Conservation (phyloP, 108 stramenopile species). For the Skeletonema potamos region DNA sequence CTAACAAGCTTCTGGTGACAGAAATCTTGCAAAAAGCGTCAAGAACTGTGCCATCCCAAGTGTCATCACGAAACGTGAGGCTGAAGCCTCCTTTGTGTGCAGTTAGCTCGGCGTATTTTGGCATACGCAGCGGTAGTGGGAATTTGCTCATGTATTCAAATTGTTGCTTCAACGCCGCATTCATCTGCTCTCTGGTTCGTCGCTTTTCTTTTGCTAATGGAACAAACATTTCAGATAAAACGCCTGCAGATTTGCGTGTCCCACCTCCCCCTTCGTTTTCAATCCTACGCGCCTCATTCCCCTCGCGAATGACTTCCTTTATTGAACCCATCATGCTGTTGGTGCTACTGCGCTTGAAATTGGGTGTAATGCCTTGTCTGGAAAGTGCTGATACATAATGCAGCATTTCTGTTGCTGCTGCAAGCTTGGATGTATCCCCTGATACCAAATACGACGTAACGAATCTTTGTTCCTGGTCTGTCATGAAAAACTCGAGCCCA, state of each 20-base stretch:
- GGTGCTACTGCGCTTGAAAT: neutral
- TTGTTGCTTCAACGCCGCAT: constrained; percentile 17
- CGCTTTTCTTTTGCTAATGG: constrained; percentile 2
- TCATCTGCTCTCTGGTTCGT: constrained; percentile 6
- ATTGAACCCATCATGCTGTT: constrained; percentile 25
- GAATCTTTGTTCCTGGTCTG: constrained; percentile 62
- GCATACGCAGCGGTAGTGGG: constrained; percentile 35
- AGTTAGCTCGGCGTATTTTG: constrained; percentile 31
- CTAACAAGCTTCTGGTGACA: constrained; percentile 18
- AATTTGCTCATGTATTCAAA: constrained; percentile 25
- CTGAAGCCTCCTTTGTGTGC: constrained; percentile 6
- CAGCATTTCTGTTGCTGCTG: constrained; percentile 69
- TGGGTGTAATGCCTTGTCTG: constrained; percentile 5
- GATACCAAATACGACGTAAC: constrained; percentile 55
- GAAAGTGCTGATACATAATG: constrained; percentile 16
- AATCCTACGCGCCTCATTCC: constrained; percentile 7
- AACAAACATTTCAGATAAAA: neutral
- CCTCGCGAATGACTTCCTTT: constrained; percentile 18
- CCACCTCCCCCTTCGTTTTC: neutral
- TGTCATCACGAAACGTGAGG: constrained; percentile 28
- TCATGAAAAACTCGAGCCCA: constrained; percentile 73
- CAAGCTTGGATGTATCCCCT: constrained; percentile 52
- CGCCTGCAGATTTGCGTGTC: neutral
- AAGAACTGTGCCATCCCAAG: constrained; percentile 40
- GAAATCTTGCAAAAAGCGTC: constrained; percentile 39